Evolutionary conservation across 495 filamentous ascomycete species (phyloP).

Genomic region (Lichenothelia convexa): DNA sequence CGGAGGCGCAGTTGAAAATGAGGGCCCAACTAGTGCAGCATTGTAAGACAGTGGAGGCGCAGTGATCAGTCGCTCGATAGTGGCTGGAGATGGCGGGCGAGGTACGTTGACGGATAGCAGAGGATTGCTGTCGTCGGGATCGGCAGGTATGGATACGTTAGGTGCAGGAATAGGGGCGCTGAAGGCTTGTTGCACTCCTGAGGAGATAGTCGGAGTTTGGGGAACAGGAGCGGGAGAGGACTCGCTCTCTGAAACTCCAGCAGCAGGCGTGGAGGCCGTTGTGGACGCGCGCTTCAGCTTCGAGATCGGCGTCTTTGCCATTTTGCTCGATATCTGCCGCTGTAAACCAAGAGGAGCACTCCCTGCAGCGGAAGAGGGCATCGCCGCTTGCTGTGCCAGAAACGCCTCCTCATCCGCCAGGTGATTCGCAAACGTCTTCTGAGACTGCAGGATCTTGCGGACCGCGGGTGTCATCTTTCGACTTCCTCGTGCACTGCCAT

Average conservation of each 20-base stretch:
- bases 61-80: slow-evolving; percentile 48
- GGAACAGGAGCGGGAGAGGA: background rate
- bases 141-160: background rate
- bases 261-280: slow-evolving; percentile 22
- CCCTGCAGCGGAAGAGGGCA: background rate
- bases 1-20: slow-evolving; percentile 29
- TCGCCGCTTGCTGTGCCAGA: slow-evolving; percentile 20
- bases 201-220: background rate
- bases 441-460: slow-evolving; percentile 74
- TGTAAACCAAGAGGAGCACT: too few species aligned
- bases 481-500: slow-evolving; percentile 11
- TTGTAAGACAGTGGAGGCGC: slow-evolving; percentile 64
- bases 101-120: slow-evolving; percentile 31
- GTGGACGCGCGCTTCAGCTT: slow-evolving; percentile 12
- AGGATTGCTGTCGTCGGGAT: background rate
- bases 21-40: slow-evolving; percentile 47
- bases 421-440: slow-evolving; percentile 85
- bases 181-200: background rate
- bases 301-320: slow-evolving; percentile 9
- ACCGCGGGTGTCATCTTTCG: slow-evolving; percentile 59
- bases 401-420: slow-evolving; percentile 75
- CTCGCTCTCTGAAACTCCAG: background rate
- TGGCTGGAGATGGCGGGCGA: slow-evolving; percentile 47
- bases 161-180: background rate
- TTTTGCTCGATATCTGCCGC: too few species aligned